Percentiles rank a stretch among this genome's conserved stretches.
Evolutionary conservation across 2,329 filamentous ascomycete species (phyloP).

Genomic region (Penicillium sclerotiorum): DNA sequence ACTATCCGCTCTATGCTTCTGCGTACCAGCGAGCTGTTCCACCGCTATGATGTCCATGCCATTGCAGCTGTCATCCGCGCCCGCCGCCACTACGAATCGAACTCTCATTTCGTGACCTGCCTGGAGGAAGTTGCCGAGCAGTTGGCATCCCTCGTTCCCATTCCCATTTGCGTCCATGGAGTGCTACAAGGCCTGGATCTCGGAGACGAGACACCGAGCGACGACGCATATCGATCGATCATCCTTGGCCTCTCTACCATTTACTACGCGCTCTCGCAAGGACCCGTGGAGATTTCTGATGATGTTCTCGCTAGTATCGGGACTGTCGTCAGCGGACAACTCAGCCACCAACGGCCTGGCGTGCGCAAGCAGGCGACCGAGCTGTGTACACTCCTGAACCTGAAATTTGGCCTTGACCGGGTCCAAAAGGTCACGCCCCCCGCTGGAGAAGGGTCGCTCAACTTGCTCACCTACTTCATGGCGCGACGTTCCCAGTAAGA

Average conservation of each 20-base stretch:
- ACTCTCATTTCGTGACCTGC: conserved; percentile 43
- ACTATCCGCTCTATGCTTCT: conserved; percentile 44
- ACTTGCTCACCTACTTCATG: conserved; percentile 43
- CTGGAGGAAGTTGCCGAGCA: conserved; percentile 43
- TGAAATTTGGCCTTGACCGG: conserved; percentile 27
- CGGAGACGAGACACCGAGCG: conserved; percentile 33
- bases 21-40: conserved; percentile 39
- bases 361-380: conserved; percentile 42
- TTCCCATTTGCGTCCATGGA: conserved; percentile 30
- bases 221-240: conserved; percentile 36
- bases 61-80: conserved; percentile 42
- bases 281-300: conserved; percentile 22
- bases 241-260: conserved; percentile 35
- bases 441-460: conserved; percentile 34
- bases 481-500: conserved; percentile 25
- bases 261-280: conserved; percentile 22
- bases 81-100: conserved; percentile 41
- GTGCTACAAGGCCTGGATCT: conserved; percentile 35
- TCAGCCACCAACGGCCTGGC: conserved; percentile 39
- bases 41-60: conserved; percentile 36
- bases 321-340: conserved; percentile 33
- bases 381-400: conserved; percentile 35
- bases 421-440: conserved; percentile 34
- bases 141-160: conserved; percentile 32
- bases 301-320: conserved; percentile 31